Conservation (phyloP, 352 stramenopile genomes). For the Globisporangium takayamanum region DNA sequence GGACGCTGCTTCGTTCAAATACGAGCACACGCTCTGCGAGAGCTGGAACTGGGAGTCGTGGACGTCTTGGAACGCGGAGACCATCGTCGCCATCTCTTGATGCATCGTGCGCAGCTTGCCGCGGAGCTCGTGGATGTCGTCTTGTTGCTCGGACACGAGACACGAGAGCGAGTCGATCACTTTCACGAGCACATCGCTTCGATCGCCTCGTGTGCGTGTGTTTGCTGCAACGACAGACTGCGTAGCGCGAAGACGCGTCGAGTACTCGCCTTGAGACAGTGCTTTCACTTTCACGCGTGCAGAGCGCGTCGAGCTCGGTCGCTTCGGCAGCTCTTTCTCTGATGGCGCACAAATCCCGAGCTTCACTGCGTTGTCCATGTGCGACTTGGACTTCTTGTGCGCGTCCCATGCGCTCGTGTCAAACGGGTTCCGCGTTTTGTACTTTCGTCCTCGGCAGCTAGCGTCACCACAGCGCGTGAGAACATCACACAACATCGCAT, state of each 20-base stretch:
- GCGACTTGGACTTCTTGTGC: slow-evolving; percentile 23
- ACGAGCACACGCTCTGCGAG: slow-evolving; percentile 13
- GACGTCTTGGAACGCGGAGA: slow-evolving; percentile 14
- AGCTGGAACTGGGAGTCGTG: slow-evolving; percentile 10
- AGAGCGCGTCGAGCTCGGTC: neutral
- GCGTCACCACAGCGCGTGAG: neutral
- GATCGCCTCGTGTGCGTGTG: slow-evolving; percentile 15
- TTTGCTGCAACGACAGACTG: slow-evolving; percentile 21
- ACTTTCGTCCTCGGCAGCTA: slow-evolving; percentile 31
- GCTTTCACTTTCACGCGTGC: neutral
- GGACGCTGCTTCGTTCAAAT: slow-evolving; percentile 4
- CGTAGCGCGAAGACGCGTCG: neutral
- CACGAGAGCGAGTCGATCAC: slow-evolving; percentile 40
- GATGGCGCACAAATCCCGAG: neutral
- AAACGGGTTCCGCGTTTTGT: slow-evolving; percentile 26
- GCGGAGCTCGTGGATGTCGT: slow-evolving; percentile 16
- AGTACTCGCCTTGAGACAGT: neutral
- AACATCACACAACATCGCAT: too few relatives aligned
- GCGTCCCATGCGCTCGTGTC: slow-evolving; percentile 18
- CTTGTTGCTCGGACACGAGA: slow-evolving; percentile 42
- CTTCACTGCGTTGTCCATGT: slow-evolving; percentile 14
- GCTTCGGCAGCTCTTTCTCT: neutral
- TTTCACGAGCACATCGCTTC: slow-evolving; percentile 25
- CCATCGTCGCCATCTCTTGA: slow-evolving; percentile 1
- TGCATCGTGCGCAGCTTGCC: slow-evolving; percentile 4